phyloP scores from a whole-genome alignment of 202 grass and related monocot species.

The Schoenoplectus tabernaemontani region DNA sequence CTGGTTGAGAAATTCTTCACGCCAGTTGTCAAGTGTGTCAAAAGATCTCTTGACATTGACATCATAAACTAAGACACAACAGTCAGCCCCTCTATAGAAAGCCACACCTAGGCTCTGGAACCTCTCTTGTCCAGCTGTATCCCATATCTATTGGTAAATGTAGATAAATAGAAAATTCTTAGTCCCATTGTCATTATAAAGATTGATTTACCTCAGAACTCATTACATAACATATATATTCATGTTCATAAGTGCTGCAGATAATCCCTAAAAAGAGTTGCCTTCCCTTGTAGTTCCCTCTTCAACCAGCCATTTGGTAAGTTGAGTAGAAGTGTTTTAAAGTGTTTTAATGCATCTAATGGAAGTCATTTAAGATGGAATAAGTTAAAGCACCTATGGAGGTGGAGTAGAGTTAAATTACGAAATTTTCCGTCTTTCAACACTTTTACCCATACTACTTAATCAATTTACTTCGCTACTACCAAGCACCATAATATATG shows the following conservation, averaged over 20 bases:
- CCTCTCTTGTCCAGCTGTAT: constrained; percentile 94
- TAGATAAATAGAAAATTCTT: not conserved
- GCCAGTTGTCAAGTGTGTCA: constrained; percentile 93
- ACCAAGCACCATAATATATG: not conserved
- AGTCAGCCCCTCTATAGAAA: constrained; percentile 96
- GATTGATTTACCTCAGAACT: not conserved
- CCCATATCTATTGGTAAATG: constrained; percentile 73
- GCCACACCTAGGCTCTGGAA: constrained; percentile 98
- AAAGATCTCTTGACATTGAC: constrained; percentile 86
- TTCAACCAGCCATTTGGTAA: not conserved
- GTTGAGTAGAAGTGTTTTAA: too few species aligned
- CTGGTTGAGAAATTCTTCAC: constrained; percentile 97
- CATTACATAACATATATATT: not conserved
- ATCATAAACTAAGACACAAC: constrained; percentile 97
- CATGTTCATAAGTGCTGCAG: not conserved
- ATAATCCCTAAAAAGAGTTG: not conserved
- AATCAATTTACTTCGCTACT: too few species aligned
- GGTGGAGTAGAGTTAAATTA: too few species aligned
- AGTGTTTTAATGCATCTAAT: too few species aligned
- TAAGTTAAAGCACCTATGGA: too few species aligned
- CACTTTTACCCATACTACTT: too few species aligned
- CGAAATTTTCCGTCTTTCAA: too few species aligned
- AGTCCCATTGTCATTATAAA: constrained; percentile 7
- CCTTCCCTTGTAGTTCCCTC: not conserved
- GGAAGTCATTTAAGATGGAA: too few species aligned